Evolutionary conservation across 2,329 filamentous ascomycete species (phyloP).

Genomic region (Cucurbitaria berberidis): DNA sequence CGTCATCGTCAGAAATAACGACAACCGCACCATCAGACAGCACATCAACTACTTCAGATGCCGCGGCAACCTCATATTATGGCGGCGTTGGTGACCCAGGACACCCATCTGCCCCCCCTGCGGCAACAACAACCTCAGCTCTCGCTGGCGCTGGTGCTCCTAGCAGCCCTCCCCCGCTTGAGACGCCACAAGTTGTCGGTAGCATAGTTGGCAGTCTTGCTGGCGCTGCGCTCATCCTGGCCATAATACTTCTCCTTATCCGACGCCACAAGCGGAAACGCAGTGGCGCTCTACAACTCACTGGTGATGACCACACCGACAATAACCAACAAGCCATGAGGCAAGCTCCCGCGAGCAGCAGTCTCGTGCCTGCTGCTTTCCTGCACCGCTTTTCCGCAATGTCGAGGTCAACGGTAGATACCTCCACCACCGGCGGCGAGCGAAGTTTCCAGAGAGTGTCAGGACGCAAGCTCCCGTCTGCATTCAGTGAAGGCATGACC

Average conservation of each 20-base stretch:
- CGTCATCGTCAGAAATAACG: conserved; percentile 13
- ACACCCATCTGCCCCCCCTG: conserved; percentile 21
- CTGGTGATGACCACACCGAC: conserved; percentile 33
- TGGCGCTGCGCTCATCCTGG: conserved; percentile 59
- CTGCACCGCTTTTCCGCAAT: conserved; percentile 49
- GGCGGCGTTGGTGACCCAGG: conserved; percentile 21
- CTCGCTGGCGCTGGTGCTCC: conserved; percentile 9
- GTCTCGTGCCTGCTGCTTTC: conserved; percentile 49
- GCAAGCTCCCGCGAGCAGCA: conserved; percentile 45
- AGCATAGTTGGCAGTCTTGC: conserved; percentile 68
- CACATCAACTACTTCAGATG: conserved; percentile 18
- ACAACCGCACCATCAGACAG: conserved; percentile 16
- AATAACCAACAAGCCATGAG: conserved; percentile 47
- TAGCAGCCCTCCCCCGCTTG: conserved; percentile 38
- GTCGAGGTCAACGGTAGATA: conserved; percentile 46
- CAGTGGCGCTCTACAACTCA: conserved; percentile 39
- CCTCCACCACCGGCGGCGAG: conserved; percentile 46
- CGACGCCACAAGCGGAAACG: conserved; percentile 56
- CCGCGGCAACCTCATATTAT: conserved; percentile 13
- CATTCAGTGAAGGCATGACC: conserved; percentile 57
- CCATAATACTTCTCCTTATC: conserved; percentile 60
- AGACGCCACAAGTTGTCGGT: conserved; percentile 63
- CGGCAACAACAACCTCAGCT: conserved; percentile 18
- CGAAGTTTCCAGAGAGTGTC: conserved; percentile 56
- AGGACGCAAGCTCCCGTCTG: conserved; percentile 57